Conservation (phyloP, 768 basidiomycete species). For the Pulveroboletus sp. region DNA sequence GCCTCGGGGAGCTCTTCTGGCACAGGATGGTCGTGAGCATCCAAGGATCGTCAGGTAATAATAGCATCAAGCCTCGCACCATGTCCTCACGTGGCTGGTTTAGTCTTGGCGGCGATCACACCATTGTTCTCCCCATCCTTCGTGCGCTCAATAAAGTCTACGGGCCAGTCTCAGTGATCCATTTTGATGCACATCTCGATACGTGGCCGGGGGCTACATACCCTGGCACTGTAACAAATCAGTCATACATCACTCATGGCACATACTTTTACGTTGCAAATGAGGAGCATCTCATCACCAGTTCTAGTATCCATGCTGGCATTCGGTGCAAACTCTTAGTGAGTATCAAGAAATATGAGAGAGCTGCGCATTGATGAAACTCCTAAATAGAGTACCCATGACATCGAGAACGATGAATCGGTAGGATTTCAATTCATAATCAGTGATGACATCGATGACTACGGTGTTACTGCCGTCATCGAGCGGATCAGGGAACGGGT, state of each 20-base stretch:
- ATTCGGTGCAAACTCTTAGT: constrained; percentile 72
- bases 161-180: constrained; percentile 78
- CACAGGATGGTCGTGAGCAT: constrained; percentile 58
- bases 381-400: constrained; percentile 16
- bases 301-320: constrained; percentile 77
- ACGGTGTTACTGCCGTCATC: constrained; percentile 68
- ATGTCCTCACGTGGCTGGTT: neutral
- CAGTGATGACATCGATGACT: constrained; percentile 78
- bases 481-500: constrained; percentile 65
- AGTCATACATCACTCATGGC: constrained; percentile 74
- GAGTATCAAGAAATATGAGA: constrained; percentile 20
- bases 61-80: neutral
- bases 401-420: constrained; percentile 57
- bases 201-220: constrained; percentile 41
- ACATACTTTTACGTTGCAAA: constrained; percentile 81
- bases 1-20: constrained; percentile 31
- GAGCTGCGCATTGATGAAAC: neutral
- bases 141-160: constrained; percentile 75
- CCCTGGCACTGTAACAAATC: constrained; percentile 43
- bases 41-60: constrained; percentile 66
- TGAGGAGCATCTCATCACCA: constrained; percentile 71
- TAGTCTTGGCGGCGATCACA: constrained; percentile 79
- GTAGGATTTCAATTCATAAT: constrained; percentile 79
- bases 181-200: constrained; percentile 77
- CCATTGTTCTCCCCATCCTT: constrained; percentile 81